These are phyloP conservation scores for Cadophora gregata DNA, from an alignment of 2,329 filamentous ascomycete species.

Conservation along the genomic window DNA sequence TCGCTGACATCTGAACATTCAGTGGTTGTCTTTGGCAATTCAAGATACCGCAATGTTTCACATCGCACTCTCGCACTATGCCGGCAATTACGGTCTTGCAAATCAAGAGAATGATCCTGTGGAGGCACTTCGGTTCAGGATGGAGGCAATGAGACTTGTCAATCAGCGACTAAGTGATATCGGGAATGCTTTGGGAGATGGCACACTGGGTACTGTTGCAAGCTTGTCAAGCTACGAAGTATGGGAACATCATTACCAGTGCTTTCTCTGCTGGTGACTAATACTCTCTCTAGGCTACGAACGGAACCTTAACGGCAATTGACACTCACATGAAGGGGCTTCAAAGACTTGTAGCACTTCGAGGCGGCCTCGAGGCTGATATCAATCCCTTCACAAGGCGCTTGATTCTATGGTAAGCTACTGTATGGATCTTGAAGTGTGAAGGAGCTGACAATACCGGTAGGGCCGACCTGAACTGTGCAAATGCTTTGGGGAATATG, in stretches of 20 bases:
- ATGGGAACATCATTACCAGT: neutral
- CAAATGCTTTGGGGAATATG: constrained; percentile 25
- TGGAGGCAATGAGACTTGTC: constrained; percentile 31
- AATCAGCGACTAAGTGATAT: constrained; percentile 25
- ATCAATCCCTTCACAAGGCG: constrained; percentile 22
- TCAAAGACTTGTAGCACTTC: constrained; percentile 21
- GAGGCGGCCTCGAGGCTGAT: constrained; percentile 23
- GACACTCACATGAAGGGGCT: constrained; percentile 28
- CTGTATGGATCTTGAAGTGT: no score
- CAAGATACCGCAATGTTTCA: constrained; percentile 29
- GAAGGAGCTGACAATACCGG: neutral
- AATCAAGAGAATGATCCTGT: constrained; percentile 25
- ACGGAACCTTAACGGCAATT: constrained; percentile 22
- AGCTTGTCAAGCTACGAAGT: constrained; percentile 32
- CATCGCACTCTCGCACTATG: constrained; percentile 31
- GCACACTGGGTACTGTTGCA: constrained; percentile 29
- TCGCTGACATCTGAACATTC: neutral
- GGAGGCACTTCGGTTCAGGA: constrained; percentile 28
- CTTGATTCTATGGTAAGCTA: constrained; percentile 26
- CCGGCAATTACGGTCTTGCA: constrained; percentile 28
- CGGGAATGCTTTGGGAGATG: constrained; percentile 20
- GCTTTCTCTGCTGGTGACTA: neutral
- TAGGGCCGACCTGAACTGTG: constrained; percentile 31
- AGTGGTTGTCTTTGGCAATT: constrained; percentile 30
- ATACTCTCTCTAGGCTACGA: constrained; percentile 21